Base-by-base conservation (phyloP, 2,329 filamentous ascomycete genomes). In the Biscogniauxia marginata region DNA sequence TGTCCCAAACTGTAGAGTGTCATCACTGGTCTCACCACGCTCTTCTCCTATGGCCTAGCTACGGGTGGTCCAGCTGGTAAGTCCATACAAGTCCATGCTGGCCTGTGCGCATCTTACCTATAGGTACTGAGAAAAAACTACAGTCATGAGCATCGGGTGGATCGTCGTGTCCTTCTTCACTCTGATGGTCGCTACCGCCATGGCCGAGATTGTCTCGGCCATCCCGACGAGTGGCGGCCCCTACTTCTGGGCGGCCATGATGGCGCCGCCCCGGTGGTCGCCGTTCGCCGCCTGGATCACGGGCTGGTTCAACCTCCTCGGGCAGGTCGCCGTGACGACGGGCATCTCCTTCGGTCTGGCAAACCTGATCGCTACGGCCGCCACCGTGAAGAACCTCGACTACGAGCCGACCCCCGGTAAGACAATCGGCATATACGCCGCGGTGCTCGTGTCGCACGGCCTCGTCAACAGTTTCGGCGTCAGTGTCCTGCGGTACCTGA, bases 201-300 rank as follows among this genome's bases (percentile, higher is more conserved):
- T 85, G 81, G 81, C 81, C 18, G 82, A 85, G 65, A 82, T 85
- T 62, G 81, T 83, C 6, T 82, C 79, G 5, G 82, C 83, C 0
- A 82, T 84, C 57, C 83, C 83, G 0, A 84, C 81, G 1, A 77
- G 75, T 47, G 83, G 82, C 43, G 83, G 83, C 1, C 82, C 82
- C 1, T 85, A 86, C 65, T 85, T 84, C 67, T 85, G 83, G 83
- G 76, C 81, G 1, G 82, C 82, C 1, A 76, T 84, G 60, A 74
- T 85, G 25, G 80, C 83, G 2, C 81, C 81, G 1, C 71, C 74
- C 5, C 63, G 64, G 2, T 73, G 69, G 69, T 74, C 72, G 1
- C 64, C 73, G 3, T 73, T 75, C 46, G 69, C 70, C 0, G 73
- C 73, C 7, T 75, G 73, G 73, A 57, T 75, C 23, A 77, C 74